Evolutionary conservation across 1,139 yeast genomes (phyloP).

Genomic region (Candida buenavistaensis): DNA sequence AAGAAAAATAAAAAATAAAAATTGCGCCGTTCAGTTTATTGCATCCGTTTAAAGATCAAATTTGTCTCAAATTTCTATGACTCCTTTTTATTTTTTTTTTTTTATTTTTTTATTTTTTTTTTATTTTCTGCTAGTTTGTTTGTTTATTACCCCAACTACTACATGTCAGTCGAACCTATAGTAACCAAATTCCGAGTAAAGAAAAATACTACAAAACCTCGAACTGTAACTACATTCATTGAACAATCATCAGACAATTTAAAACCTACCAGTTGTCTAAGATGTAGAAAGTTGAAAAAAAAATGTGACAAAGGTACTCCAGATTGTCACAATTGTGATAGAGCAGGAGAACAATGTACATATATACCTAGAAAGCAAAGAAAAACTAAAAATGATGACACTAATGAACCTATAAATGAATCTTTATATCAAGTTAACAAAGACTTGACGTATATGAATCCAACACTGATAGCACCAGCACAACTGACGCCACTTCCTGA

Average conservation of each 20-base stretch:
- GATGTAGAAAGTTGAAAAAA: constrained; percentile 42
- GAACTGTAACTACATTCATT: background rate
- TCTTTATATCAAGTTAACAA: no score
- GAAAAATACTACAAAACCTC: constrained; percentile 1
- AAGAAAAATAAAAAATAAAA: no score
- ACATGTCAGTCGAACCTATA: constrained; percentile 3
- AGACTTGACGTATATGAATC: no score
- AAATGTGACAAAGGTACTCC: constrained; percentile 49
- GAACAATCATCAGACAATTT: constrained; percentile 1
- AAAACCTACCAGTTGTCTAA: constrained; percentile 16
- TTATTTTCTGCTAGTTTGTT: no score
- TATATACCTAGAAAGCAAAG: constrained; percentile 43
- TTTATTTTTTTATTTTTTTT: background rate
- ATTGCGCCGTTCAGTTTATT: no score
- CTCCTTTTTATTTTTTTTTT: no score
- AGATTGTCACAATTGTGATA: constrained; percentile 43
- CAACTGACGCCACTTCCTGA: constrained; percentile 1
- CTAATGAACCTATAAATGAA: no score
- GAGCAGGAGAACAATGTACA: constrained; percentile 37
- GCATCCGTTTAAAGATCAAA: no score
- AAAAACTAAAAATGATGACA: constrained; percentile 8
- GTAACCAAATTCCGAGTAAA: constrained; percentile 10
- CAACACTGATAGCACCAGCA: background rate
- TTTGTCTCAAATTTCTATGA: no score
- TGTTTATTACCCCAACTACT: no score